Conservation (phyloP, 108 stramenopile species). For the Fragilariopsis cylindrus region DNA sequence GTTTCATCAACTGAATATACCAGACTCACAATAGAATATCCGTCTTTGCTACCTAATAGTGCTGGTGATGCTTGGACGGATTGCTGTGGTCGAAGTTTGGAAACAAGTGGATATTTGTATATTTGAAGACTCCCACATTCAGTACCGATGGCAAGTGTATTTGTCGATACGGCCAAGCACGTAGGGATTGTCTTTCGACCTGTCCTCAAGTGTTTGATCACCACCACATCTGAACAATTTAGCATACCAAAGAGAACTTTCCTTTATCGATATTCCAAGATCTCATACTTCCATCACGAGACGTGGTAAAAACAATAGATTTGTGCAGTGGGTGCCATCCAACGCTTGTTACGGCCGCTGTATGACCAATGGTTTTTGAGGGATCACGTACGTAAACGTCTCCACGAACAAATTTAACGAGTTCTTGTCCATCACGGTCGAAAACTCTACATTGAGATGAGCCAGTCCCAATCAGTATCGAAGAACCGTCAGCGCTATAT, state of each 20-base stretch:
- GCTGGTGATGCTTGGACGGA: conserved; percentile 20
- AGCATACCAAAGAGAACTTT: conserved; percentile 80
- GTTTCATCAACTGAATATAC: conserved; percentile 25
- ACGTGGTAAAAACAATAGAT: conserved; percentile 70
- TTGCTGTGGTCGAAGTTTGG: conserved; percentile 40
- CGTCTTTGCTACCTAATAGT: not conserved
- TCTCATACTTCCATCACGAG: conserved; percentile 80
- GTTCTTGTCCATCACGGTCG: conserved; percentile 77
- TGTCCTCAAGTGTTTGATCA: conserved; percentile 52
- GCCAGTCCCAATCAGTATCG: conserved; percentile 74
- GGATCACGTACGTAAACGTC: conserved; percentile 87
- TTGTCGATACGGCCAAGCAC: conserved; percentile 20
- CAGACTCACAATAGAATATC: conserved; percentile 14
- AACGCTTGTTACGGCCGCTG: conserved; percentile 77
- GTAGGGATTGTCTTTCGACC: conserved; percentile 55
- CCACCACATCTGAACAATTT: conserved; percentile 64
- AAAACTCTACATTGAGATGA: conserved; percentile 81
- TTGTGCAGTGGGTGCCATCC: conserved; percentile 86
- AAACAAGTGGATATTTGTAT: conserved; percentile 55
- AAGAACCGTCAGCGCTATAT: conserved; percentile 67
- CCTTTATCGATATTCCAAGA: conserved; percentile 85
- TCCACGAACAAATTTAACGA: conserved; percentile 78
- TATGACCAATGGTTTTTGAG: conserved; percentile 84
- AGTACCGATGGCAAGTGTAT: conserved; percentile 67
- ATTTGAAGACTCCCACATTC: conserved; percentile 84